Evolutionary conservation across 2,329 filamentous ascomycete species (phyloP).

Genomic region (Epichloe gansuensis): DNA sequence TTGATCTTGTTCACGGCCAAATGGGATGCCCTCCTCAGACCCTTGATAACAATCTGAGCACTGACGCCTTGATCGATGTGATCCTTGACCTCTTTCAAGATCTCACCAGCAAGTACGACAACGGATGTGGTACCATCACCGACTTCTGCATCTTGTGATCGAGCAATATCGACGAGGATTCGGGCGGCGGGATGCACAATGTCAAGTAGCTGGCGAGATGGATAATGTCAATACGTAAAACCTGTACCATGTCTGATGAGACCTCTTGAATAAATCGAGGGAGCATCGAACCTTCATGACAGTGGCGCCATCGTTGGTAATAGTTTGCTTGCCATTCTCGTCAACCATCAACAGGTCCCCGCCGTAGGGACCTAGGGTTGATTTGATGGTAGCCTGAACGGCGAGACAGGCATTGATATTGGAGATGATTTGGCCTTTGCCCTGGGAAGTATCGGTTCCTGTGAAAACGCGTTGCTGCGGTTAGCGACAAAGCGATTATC

Average conservation of each 20-base stretch:
- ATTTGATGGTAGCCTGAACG: conserved; percentile 91
- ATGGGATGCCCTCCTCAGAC: conserved; percentile 69
- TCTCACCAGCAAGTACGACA: conserved; percentile 92
- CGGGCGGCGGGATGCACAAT: conserved; percentile 96
- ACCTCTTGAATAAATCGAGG: background rate
- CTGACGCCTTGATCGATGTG: conserved; percentile 94
- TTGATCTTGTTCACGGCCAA: conserved; percentile 99
- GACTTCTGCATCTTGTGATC: conserved; percentile 98
- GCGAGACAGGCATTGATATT: conserved; percentile 98
- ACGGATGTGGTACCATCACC: conserved; percentile 97
- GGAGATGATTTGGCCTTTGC: conserved; percentile 89
- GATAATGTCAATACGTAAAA: background rate
- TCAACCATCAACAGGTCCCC: conserved; percentile 94
- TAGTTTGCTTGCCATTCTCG: conserved; percentile 88
- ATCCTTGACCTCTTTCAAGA: conserved; percentile 92
- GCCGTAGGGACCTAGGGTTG: conserved; percentile 90
- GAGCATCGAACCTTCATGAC: conserved; percentile 74
- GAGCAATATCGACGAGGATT: conserved; percentile 94
- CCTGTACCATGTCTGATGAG: background rate
- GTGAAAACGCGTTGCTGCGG: conserved; percentile 1
- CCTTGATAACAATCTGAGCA: conserved; percentile 96
- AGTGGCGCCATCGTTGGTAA: conserved; percentile 97
- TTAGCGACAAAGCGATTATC: conserved; percentile 2
- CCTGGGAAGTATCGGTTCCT: conserved; percentile 97
- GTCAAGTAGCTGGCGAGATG: conserved; percentile 62